Conservation (phyloP, 2,329 filamentous ascomycete genomes). For the Calonectria honghensis region DNA sequence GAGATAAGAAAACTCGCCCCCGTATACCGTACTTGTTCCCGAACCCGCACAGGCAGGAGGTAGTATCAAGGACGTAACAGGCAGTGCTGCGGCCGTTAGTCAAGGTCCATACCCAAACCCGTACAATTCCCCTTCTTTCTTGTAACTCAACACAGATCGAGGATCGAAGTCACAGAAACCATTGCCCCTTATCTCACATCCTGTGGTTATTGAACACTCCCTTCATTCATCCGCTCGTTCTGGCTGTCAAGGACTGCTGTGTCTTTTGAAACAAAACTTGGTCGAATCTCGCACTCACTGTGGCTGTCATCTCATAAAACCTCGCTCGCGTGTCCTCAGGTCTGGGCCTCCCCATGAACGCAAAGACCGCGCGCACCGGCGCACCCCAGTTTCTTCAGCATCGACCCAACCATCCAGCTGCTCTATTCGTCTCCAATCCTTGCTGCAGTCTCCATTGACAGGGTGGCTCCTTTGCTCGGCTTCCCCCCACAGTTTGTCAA, state of each 20-base stretch:
- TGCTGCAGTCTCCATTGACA: constrained; percentile 37
- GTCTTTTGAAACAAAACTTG: constrained; percentile 10
- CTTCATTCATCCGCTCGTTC: constrained; percentile 2
- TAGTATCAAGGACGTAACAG: constrained; percentile 42
- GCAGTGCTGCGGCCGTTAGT: constrained; percentile 35
- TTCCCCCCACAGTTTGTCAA: constrained; percentile 51
- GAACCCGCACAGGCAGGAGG: constrained; percentile 33
- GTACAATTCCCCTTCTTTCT: constrained; percentile 33
- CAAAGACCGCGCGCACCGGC: constrained; percentile 45
- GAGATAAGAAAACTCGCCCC: constrained; percentile 26
- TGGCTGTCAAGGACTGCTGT: neutral
- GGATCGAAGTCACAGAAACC: neutral
- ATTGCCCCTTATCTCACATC: neutral
- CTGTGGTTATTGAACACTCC: constrained; percentile 4
- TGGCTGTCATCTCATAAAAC: constrained; percentile 34
- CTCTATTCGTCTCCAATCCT: constrained; percentile 50
- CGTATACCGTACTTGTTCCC: constrained; percentile 17
- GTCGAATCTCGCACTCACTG: constrained; percentile 31
- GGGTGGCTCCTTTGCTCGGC: constrained; percentile 35
- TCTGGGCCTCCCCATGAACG: constrained; percentile 31
- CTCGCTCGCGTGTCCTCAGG: constrained; percentile 27
- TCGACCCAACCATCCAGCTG: constrained; percentile 34
- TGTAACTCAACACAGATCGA: constrained; percentile 31
- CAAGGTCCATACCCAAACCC: constrained; percentile 26
- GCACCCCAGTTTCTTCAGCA: constrained; percentile 39